phyloP scores from a whole-genome alignment of 768 basidiomycete species.

The Mycena galericulata region DNA sequence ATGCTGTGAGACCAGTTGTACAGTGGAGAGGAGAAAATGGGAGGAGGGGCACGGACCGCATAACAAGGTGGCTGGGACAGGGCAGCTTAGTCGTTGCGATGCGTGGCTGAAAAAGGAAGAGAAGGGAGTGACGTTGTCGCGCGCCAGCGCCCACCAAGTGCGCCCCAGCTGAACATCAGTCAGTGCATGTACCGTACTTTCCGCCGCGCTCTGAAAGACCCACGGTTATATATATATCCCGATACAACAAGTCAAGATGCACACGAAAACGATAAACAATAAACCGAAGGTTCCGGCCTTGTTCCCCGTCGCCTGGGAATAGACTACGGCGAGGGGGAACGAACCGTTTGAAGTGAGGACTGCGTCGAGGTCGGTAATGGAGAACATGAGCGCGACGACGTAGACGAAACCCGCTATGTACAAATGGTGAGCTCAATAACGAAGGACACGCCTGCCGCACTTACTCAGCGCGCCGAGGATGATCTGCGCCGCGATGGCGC shows the following conservation, averaged over 20 bases:
- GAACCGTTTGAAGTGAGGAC: constrained; percentile 29
- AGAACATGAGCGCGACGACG: constrained; percentile 28
- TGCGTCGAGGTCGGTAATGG: constrained; percentile 31
- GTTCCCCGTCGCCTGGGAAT: constrained; percentile 28
- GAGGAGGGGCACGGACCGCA: constrained; percentile 20
- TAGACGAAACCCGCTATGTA: constrained; percentile 23
- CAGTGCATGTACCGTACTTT: not conserved
- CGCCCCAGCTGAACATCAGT: constrained; percentile 20
- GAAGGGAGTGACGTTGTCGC: constrained; percentile 33
- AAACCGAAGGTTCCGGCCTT: constrained; percentile 24
- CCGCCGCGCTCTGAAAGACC: not conserved
- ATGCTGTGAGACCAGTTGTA: too few species aligned
- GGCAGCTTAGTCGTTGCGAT: constrained; percentile 27
- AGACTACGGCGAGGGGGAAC: constrained; percentile 29
- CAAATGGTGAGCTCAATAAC: not conserved
- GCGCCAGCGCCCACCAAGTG: constrained; percentile 28
- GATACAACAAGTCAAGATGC: constrained; percentile 19
- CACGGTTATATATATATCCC: constrained; percentile 26
- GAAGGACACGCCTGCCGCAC: not conserved
- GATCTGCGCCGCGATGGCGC: constrained; percentile 31
- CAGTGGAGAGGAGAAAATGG: not conserved
- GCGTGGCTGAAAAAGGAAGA: constrained; percentile 22
- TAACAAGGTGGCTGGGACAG: constrained; percentile 27
- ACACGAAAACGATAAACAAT: constrained; percentile 26
- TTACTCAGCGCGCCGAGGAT: constrained; percentile 21